These are phyloP conservation scores for Botrytis pseudocinerea DNA, from an alignment of 2,329 filamentous ascomycete species.

Conservation along the genomic window DNA sequence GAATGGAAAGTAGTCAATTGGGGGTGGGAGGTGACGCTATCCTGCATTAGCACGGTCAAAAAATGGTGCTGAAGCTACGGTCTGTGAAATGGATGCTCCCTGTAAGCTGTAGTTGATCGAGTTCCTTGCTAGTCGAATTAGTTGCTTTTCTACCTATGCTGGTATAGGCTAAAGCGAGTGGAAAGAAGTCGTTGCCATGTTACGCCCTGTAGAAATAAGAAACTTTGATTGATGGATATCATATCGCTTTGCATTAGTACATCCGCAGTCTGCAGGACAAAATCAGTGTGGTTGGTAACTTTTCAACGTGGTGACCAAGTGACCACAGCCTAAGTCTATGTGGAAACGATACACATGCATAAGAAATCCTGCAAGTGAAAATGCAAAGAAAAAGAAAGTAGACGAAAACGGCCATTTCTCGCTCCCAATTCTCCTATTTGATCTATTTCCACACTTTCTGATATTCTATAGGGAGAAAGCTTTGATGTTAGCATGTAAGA, in stretches of 20 bases:
- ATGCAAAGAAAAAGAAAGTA: slow-evolving; percentile 11
- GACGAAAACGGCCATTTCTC: slow-evolving; percentile 17
- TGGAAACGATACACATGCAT: slow-evolving; percentile 19
- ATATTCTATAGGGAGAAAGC: neutral
- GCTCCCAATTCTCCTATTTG: slow-evolving; percentile 3
- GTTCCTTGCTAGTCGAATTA: slow-evolving; percentile 11
- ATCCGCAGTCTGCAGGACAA: slow-evolving; percentile 25
- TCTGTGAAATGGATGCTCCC: neutral
- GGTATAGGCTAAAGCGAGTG: slow-evolving; percentile 12
- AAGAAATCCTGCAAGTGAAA: slow-evolving; percentile 20
- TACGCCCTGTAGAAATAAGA: slow-evolving; percentile 20
- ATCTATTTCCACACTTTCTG: neutral
- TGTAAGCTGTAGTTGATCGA: slow-evolving; percentile 15
- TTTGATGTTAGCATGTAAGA: neutral
- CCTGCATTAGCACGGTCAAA: slow-evolving; percentile 15
- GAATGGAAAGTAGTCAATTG: neutral
- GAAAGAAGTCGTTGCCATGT: slow-evolving; percentile 19
- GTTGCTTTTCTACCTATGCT: neutral
- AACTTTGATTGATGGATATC: slow-evolving; percentile 22
- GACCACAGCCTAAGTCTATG: slow-evolving; percentile 17
- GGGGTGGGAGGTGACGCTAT: slow-evolving; percentile 19
- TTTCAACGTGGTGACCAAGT: slow-evolving; percentile 25
- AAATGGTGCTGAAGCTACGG: slow-evolving; percentile 8
- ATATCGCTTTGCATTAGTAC: slow-evolving; percentile 25
- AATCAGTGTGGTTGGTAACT: slow-evolving; percentile 26